These are phyloP conservation scores for Adansonia gregorii DNA, from an alignment of 441 rosid genomes.

Conservation along the genomic window DNA sequence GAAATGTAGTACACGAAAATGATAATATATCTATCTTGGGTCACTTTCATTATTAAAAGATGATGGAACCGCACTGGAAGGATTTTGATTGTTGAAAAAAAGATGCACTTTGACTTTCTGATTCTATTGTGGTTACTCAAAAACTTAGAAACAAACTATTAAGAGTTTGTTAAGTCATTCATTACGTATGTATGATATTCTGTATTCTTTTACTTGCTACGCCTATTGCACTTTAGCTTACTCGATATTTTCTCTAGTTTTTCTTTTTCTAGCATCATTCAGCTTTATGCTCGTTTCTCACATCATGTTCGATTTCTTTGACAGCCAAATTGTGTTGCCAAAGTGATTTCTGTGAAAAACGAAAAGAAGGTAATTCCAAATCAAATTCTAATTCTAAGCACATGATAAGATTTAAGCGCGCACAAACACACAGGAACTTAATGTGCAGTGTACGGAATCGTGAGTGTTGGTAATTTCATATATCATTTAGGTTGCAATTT, in stretches of 20 bases:
- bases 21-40: background rate
- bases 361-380: slow-evolving; percentile 57
- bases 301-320: slow-evolving; percentile 26
- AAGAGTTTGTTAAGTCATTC: slow-evolving; percentile 4
- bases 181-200: background rate
- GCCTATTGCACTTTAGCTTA: background rate
- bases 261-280: background rate
- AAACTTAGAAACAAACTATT: background rate
- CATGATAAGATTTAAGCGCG: background rate
- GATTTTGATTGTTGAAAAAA: background rate
- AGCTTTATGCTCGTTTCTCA: slow-evolving; percentile 20
- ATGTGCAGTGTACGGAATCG: background rate
- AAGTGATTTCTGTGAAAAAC: slow-evolving; percentile 54
- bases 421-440: background rate
- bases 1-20: background rate
- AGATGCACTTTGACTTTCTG: background rate
- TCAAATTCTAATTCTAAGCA: background rate
- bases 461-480: background rate
- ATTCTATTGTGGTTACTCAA: background rate
- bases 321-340: slow-evolving; percentile 70
- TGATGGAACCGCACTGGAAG: background rate
- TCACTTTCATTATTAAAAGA: background rate
- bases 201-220: background rate
- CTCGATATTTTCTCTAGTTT: background rate
- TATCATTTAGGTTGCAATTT: background rate